Conservation (phyloP, 768 basidiomycete genomes). For the Leccinellum luteum region DNA sequence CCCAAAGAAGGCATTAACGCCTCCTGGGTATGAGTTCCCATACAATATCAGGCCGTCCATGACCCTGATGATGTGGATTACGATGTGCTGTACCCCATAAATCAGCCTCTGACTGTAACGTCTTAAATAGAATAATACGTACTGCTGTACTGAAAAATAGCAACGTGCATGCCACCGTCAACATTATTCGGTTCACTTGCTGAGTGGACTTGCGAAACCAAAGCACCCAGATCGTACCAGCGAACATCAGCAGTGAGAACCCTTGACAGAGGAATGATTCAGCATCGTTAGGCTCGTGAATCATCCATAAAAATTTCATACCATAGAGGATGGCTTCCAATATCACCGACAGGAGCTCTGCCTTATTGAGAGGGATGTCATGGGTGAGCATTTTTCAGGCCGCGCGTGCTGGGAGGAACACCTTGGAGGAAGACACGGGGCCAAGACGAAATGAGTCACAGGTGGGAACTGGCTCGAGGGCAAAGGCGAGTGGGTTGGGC, state of each 20-base stretch:
- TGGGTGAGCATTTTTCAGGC: neutral
- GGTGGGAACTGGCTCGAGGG: neutral
- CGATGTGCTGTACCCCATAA: slow-evolving; percentile 20
- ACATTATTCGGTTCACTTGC: slow-evolving; percentile 20
- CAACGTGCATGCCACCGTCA: slow-evolving; percentile 25
- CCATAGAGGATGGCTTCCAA: slow-evolving; percentile 23
- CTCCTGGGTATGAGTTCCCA: slow-evolving; percentile 16
- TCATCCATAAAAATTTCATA: neutral
- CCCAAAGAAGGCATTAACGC: slow-evolving; percentile 25
- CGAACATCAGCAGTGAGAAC: slow-evolving; percentile 37
- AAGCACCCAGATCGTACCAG: slow-evolving; percentile 28
- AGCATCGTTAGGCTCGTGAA: neutral
- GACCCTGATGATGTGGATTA: slow-evolving; percentile 24
- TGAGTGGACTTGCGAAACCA: neutral
- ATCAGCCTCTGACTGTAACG: neutral
- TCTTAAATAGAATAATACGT: neutral
- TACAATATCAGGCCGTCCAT: slow-evolving; percentile 26
- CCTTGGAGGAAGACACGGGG: neutral
- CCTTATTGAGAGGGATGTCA: slow-evolving; percentile 17
- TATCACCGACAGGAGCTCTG: slow-evolving; percentile 18
- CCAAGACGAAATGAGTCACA: neutral
- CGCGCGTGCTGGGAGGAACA: neutral
- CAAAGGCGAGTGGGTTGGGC: too few species aligned
- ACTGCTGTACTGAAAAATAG: slow-evolving; percentile 32
- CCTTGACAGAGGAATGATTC: slow-evolving; percentile 17